Evolutionary conservation across 2,329 filamentous ascomycete genomes (phyloP).

Genomic region (Amesomyces nigricolor): DNA sequence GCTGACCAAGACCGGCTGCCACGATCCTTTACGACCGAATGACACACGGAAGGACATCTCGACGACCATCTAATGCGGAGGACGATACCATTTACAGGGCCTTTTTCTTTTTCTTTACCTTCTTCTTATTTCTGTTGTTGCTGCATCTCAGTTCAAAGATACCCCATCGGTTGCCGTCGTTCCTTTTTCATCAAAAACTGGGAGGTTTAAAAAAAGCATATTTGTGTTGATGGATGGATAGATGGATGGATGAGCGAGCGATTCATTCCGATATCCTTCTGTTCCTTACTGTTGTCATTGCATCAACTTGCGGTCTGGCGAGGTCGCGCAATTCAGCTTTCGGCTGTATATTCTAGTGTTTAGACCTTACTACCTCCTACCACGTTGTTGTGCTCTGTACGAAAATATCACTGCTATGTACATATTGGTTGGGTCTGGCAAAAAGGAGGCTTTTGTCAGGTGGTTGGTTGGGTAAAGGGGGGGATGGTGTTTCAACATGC

Average conservation of each 20-base stretch:
- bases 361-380: neutral
- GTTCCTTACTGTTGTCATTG: neutral
- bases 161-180: conserved; percentile 19
- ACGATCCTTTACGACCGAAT: neutral
- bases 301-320: neutral
- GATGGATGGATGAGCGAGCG: neutral
- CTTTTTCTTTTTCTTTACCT: neutral
- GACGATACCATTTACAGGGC: neutral
- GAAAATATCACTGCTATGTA: neutral
- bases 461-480: neutral
- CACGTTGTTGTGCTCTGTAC: neutral
- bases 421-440: neutral
- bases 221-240: too few species aligned
- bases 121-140: neutral
- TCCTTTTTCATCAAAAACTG: neutral
- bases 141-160: conserved; percentile 17
- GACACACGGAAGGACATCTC: neutral
- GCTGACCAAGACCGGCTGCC: neutral
- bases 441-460: neutral
- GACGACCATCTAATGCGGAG: conserved; percentile 8
- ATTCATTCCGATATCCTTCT: neutral
- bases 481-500: neutral
- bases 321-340: neutral
- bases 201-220: too few species aligned
- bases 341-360: neutral